These are phyloP conservation scores for Nothopassalora personata DNA, from an alignment of 2,329 filamentous ascomycete genomes.

Conservation along the genomic window DNA sequence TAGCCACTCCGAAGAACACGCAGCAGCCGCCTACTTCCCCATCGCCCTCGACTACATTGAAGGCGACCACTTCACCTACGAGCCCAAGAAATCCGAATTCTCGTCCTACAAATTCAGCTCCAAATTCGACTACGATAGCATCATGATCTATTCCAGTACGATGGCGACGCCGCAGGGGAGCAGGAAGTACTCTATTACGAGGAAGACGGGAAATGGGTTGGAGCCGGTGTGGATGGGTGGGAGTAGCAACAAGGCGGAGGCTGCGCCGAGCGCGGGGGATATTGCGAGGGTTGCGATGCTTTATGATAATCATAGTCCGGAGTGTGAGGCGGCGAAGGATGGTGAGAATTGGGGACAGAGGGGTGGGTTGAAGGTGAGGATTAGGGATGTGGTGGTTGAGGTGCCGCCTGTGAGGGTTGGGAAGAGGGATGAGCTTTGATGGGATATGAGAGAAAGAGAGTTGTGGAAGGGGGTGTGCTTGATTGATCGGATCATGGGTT, in stretches of 20 bases:
- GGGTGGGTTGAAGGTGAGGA: not conserved
- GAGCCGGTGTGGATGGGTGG: constrained; percentile 1
- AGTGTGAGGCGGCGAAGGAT: constrained; percentile 1
- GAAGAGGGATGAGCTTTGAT: constrained; percentile 1
- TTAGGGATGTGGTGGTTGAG: not conserved
- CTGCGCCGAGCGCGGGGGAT: not conserved
- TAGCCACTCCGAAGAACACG: not conserved
- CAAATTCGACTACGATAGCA: constrained; percentile 42
- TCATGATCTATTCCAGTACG: constrained; percentile 33
- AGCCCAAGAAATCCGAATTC: not conserved
- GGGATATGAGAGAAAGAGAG: not conserved
- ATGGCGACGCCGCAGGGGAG: not conserved
- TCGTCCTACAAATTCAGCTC: not conserved
- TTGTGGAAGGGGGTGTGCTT: not conserved
- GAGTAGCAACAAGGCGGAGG: not conserved
- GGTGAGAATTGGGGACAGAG: not conserved
- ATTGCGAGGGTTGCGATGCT: constrained; percentile 4
- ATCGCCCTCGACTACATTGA: not conserved
- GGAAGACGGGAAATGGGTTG: not conserved
- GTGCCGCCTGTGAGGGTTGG: not conserved
- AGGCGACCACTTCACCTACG: not conserved
- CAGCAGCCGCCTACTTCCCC: not conserved
- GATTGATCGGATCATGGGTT: not conserved
- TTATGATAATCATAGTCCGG: constrained; percentile 1
- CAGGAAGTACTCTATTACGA: not conserved